Percentiles rank a stretch among this genome's conserved stretches.
Evolutionary conservation across 306 rosid genomes (phyloP).

Genomic region (Citrullus mucosospermus): DNA sequence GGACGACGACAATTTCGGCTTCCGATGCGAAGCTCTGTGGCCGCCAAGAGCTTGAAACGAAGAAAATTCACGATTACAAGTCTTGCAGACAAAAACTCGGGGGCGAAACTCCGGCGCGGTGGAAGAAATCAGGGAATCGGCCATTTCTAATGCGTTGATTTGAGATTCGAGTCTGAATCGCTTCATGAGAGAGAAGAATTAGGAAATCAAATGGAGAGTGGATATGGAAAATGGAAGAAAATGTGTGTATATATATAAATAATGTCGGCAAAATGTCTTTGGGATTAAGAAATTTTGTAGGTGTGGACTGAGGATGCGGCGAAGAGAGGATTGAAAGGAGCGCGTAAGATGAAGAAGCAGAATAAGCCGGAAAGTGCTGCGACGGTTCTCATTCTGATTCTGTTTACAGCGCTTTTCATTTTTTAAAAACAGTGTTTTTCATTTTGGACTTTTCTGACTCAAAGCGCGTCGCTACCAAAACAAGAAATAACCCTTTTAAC

Average conservation of each 20-base stretch:
- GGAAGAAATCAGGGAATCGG: constrained; percentile 37
- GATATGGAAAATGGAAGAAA: neutral
- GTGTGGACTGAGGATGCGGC: neutral
- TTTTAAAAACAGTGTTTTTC: neutral
- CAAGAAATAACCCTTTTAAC: too few relatives aligned
- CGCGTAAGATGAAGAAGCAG: neutral
- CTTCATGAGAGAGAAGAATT: constrained; percentile 20
- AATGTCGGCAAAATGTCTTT: neutral
- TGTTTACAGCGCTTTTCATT: neutral
- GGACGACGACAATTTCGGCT: constrained; percentile 22
- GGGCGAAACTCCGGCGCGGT: neutral
- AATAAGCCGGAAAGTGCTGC: neutral
- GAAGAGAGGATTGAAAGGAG: neutral
- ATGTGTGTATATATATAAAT: neutral
- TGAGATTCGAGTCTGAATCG: constrained; percentile 26
- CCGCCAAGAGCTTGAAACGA: constrained; percentile 90
- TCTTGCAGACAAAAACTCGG: constrained; percentile 44
- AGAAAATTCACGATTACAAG: constrained; percentile 40
- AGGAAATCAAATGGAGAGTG: neutral
- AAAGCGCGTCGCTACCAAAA: neutral
- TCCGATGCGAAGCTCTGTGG: constrained; percentile 77
- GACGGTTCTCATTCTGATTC: neutral
- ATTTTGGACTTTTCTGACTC: neutral
- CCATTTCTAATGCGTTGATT: neutral
- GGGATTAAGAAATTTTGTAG: neutral